phyloP scores from a whole-genome alignment of 1,284 basidiomycete genomes.

The Rhodotorula sp. region DNA sequence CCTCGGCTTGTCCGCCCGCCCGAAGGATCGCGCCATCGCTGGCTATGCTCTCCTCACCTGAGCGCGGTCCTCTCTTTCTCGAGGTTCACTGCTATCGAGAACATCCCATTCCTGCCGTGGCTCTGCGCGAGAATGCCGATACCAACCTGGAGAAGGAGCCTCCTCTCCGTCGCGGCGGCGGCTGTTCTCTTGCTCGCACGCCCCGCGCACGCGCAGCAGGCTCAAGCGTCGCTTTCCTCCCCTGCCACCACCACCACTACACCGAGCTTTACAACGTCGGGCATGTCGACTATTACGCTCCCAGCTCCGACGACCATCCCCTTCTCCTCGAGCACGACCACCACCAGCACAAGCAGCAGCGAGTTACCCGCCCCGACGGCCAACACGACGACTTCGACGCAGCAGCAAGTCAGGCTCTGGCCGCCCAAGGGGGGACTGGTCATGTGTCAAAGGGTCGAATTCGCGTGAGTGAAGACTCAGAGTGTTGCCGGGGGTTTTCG shows the following conservation, averaged over 20 bases:
- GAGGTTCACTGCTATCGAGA: no score
- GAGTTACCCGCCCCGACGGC: slow-evolving; percentile 8
- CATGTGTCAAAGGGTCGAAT: slow-evolving; percentile 9
- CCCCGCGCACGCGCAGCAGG: background rate
- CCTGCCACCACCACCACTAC: background rate
- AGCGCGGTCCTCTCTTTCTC: no score
- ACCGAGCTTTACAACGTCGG: background rate
- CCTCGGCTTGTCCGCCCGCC: no score
- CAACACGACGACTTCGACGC: slow-evolving; percentile 7
- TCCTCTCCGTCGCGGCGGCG: no score
- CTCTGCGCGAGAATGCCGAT: no score
- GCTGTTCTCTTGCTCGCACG: no score
- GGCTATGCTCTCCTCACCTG: no score
- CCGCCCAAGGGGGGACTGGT: background rate
- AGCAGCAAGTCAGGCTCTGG: slow-evolving; percentile 16
- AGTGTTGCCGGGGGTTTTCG: background rate
- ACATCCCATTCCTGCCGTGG: no score
- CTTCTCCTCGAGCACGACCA: background rate
- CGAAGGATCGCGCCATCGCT: no score
- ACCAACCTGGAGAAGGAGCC: no score
- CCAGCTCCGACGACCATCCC: no score
- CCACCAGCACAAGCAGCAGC: background rate
- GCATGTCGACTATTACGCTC: slow-evolving; percentile 3
- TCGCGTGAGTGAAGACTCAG: background rate
- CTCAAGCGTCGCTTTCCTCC: background rate